phyloP scores from a whole-genome alignment of 108 stramenopile genomes.

The Conticribra weissflogii region DNA sequence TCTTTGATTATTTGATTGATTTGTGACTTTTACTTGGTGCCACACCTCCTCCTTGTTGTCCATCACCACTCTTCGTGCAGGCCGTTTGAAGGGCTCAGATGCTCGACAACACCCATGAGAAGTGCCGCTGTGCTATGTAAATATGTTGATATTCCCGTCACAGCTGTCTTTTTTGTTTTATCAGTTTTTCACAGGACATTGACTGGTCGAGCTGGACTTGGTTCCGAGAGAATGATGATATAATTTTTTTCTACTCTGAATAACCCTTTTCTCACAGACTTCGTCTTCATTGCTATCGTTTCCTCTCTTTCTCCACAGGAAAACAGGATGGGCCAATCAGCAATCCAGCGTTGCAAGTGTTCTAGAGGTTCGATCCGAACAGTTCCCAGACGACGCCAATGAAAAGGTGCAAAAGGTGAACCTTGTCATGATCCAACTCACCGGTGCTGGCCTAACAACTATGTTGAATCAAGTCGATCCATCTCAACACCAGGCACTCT shows the following conservation, averaged over 20 bases:
- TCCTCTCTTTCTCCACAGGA: slow-evolving; percentile 33
- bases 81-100: too few relatives aligned
- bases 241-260: background rate
- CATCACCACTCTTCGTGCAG: too few relatives aligned
- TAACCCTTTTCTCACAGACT: slow-evolving; percentile 8
- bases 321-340: slow-evolving; percentile 90
- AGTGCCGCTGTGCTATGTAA: background rate
- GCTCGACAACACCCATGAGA: too few relatives aligned
- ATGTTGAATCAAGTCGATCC: slow-evolving; percentile 40
- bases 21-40: too few relatives aligned
- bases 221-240: background rate
- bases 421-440: slow-evolving; percentile 51
- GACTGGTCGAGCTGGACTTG: background rate
- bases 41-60: too few relatives aligned
- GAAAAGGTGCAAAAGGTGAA: slow-evolving; percentile 70
- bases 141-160: slow-evolving; percentile 6
- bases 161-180: background rate
- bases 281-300: slow-evolving; percentile 7
- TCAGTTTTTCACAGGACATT: background rate
- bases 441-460: slow-evolving; percentile 49
- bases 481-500: slow-evolving; percentile 33
- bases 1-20: too few relatives aligned
- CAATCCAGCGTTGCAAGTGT: slow-evolving; percentile 57
- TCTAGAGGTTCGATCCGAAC: slow-evolving; percentile 60
- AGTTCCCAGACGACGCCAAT: slow-evolving; percentile 77